phyloP scores from a whole-genome alignment of 1,139 yeast genomes.

The Fermentozyma sake region DNA sequence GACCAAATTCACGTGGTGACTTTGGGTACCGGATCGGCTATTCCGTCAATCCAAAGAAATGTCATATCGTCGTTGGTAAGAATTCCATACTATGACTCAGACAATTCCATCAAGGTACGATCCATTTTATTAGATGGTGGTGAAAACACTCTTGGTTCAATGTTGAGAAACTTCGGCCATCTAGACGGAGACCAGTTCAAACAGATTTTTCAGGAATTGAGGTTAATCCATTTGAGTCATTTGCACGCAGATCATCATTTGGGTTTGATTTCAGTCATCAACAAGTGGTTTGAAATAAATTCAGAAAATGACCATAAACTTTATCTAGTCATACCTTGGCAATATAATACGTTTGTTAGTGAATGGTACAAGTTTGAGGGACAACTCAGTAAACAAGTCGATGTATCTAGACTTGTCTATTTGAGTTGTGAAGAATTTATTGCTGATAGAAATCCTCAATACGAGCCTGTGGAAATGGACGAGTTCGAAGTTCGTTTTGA shows the following conservation, averaged over 20 bases:
- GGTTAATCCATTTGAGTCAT: conserved; percentile 74
- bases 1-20: conserved; percentile 70
- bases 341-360: conserved; percentile 56
- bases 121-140: conserved; percentile 81
- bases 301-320: conserved; percentile 27
- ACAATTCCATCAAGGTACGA: conserved; percentile 30
- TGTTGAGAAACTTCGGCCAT: conserved; percentile 59
- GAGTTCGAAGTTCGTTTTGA: conserved; percentile 32
- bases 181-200: conserved; percentile 24
- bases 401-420: conserved; percentile 44
- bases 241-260: conserved; percentile 96
- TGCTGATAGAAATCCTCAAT: conserved; percentile 23
- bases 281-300: conserved; percentile 55
- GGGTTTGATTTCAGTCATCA: conserved; percentile 69
- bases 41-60: conserved; percentile 82
- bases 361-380: conserved; percentile 69
- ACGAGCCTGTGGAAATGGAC: conserved; percentile 23
- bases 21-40: conserved; percentile 91
- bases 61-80: conserved; percentile 77
- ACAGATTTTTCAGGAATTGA: conserved; percentile 49
- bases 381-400: conserved; percentile 21
- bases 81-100: conserved; percentile 43
- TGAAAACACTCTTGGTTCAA: conserved; percentile 79
- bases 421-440: conserved; percentile 66
- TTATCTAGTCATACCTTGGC: conserved; percentile 75